Base-by-base conservation (phyloP, 1,284 basidiomycete genomes). In the Flammula alnicola region DNA sequence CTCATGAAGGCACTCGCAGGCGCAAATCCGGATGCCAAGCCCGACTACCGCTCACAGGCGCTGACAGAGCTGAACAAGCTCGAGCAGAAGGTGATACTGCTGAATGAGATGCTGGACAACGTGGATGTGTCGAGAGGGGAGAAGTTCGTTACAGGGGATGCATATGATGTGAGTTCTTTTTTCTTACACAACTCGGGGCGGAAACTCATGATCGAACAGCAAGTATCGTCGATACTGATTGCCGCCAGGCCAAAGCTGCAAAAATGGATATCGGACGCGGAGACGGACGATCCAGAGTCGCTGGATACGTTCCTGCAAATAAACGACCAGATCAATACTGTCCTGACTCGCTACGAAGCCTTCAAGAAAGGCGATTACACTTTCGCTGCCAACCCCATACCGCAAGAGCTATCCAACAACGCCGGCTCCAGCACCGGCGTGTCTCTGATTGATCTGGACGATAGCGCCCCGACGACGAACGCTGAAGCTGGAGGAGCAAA, bases 21-120 rank as follows among this genome's bases (percentile, higher is more conserved):
- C 23, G 96, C 96, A 1, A 93, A 98, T 67, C 95, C 95, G 0
- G 93, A 98, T 30, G 84, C 89, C 48, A 92, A 93, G 64, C 93
- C 93, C 1, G 95, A 98, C 66, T 98, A 98, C 68, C 84, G 89
- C 20, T 81, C 86, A 14, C 95, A 98, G 63, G 92, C 95, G 1
- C 69, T 93, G 30, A 84, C 83, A 3, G 97, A 99, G 62, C 84
- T 99, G 22, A 93, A 94, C 65, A 97, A 97, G 69, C 80, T 99
- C 16, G 95, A 98, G 71, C 86, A 86, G 64, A 94, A 98, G 67
- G 93, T 97, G 30, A 87, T 98, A 29, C 69, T 99, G 39, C 77
- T 99, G 22, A 97, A 96, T 64, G 95, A 99, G 69, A 91, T 99
- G 87, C 77, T 99, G 45, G 94, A 99, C 63, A 98, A 98, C 63